phyloP scores from a whole-genome alignment of 2,329 filamentous ascomycete genomes.

The Diplodia sapinea region DNA sequence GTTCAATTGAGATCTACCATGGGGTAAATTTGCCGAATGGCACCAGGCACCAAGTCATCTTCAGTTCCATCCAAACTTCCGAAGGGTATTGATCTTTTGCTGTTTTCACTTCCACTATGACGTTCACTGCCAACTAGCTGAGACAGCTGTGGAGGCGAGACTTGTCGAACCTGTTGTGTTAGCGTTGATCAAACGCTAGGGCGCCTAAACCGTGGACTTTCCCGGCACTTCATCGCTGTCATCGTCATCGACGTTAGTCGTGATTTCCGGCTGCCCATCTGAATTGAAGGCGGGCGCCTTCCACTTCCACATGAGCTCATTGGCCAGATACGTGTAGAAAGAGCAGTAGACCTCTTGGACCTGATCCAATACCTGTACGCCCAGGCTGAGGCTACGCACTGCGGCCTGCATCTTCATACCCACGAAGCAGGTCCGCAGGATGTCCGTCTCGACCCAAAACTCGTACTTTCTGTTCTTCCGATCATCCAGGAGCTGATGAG shows the following conservation, averaged over 20 bases:
- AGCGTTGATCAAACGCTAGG: conserved; percentile 3
- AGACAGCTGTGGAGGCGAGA: conserved; percentile 4
- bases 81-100: not conserved
- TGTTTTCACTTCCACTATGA: not conserved
- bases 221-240: not conserved
- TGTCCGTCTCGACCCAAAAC: conserved; percentile 72
- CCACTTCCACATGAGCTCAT: conserved; percentile 46
- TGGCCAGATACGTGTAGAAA: conserved; percentile 53
- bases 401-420: conserved; percentile 59
- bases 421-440: conserved; percentile 62
- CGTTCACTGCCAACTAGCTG: not conserved
- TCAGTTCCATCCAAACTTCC: not conserved
- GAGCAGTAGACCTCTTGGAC: conserved; percentile 49
- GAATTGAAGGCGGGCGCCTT: conserved; percentile 18
- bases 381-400: conserved; percentile 5
- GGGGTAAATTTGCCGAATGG: not conserved
- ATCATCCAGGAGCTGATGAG: conserved; percentile 46
- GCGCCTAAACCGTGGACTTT: not conserved
- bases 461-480: conserved; percentile 41
- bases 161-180: not conserved
- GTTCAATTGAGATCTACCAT: conserved; percentile 1
- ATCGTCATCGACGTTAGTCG: not conserved
- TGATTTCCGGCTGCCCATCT: not conserved
- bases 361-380: conserved; percentile 41
- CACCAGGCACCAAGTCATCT: not conserved